phyloP scores from a whole-genome alignment of 139 green algal genomes.

The Tetradesmus obliquus region DNA sequence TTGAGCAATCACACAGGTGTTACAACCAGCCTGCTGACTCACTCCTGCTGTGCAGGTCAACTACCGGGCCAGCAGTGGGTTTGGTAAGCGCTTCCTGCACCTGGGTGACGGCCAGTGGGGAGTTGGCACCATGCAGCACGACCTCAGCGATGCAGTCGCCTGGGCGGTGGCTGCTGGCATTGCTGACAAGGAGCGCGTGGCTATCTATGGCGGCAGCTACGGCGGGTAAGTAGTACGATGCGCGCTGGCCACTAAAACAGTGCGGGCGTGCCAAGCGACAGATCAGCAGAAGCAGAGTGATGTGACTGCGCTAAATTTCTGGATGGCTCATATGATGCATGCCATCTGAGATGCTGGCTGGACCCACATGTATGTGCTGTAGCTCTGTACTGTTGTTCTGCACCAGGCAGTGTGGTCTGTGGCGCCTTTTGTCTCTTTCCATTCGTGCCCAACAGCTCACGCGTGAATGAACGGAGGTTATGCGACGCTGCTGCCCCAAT shows the following conservation, averaged over 20 bases:
- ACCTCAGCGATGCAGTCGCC: conserved; percentile 27
- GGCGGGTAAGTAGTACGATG: not conserved
- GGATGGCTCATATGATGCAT: not conserved
- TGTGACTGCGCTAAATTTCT: no score
- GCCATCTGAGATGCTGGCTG: not conserved
- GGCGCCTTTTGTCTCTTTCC: no score
- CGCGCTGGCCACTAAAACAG: not conserved
- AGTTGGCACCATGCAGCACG: conserved; percentile 26
- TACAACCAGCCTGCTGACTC: not conserved
- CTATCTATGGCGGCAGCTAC: not conserved
- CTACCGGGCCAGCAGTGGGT: conserved; percentile 14
- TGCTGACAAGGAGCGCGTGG: conserved; percentile 3
- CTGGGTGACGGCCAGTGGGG: conserved; percentile 32
- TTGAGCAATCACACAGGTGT: no score
- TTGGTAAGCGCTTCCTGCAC: conserved; percentile 30
- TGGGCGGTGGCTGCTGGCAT: conserved; percentile 16
- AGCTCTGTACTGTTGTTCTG: no score
- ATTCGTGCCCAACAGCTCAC: no score
- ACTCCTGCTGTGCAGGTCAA: conserved; percentile 15
- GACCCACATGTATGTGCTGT: no score
- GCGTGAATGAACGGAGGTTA: no score
- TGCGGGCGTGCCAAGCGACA: no score
- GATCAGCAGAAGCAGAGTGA: no score
- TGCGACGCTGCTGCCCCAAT: no score
- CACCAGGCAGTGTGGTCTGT: no score